phyloP scores from a whole-genome alignment of 1,284 basidiomycete genomes.

The Microbotryomycetes sp. region DNA sequence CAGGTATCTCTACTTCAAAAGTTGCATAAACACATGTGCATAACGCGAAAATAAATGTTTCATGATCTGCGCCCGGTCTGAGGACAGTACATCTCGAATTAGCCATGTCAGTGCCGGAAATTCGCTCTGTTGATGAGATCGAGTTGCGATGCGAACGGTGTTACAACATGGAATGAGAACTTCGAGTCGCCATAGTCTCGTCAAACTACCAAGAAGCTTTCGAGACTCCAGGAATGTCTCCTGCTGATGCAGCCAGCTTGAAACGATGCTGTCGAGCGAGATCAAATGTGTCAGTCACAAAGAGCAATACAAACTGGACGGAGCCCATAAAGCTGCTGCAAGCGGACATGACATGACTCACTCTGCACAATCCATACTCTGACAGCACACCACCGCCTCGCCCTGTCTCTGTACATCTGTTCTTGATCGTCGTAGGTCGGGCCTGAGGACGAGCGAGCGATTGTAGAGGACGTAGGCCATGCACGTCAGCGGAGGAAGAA shows the following conservation, averaged over 20 bases:
- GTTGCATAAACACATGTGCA: neutral
- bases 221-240: slow-evolving; percentile 28
- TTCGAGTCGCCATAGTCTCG: neutral
- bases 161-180: neutral
- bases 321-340: neutral
- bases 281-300: neutral
- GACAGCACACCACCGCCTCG: slow-evolving; percentile 30
- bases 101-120: neutral
- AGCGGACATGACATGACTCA: slow-evolving; percentile 2
- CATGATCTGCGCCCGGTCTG: too few species aligned
- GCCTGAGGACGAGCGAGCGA: slow-evolving; percentile 13
- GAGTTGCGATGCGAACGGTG: neutral
- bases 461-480: neutral
- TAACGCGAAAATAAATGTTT: too few species aligned
- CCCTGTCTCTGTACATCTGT: slow-evolving; percentile 29
- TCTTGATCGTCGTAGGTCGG: slow-evolving; percentile 28
- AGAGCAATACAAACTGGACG: neutral
- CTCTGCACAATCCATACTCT: slow-evolving; percentile 32
- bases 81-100: too few species aligned
- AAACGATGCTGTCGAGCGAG: slow-evolving; percentile 18
- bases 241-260: slow-evolving; percentile 18
- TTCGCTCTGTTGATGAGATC: neutral
- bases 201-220: slow-evolving; percentile 25
- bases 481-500: neutral
- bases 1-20: neutral